Evolutionary conservation across 768 basidiomycete genomes (phyloP).

Genomic region (Suillus tomentosus): DNA sequence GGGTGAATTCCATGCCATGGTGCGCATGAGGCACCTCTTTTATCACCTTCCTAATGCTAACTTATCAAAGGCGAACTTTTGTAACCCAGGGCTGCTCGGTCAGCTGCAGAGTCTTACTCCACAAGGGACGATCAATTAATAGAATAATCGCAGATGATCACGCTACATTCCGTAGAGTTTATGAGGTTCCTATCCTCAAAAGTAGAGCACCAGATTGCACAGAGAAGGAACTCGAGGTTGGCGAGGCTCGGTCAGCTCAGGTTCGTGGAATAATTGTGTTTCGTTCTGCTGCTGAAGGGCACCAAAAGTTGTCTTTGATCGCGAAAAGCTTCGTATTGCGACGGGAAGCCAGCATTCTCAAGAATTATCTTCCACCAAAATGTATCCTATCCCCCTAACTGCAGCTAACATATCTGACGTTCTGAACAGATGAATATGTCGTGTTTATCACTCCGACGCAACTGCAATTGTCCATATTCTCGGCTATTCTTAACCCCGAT

Average conservation of each 20-base stretch:
- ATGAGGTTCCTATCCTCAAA: conserved; percentile 85
- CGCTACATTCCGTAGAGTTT: conserved; percentile 73
- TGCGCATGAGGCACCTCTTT: conserved; percentile 34
- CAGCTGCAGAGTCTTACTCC: conserved; percentile 15
- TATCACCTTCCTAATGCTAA: conserved; percentile 1
- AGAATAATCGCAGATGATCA: conserved; percentile 61
- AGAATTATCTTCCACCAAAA: conserved; percentile 89
- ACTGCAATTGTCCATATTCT: conserved; percentile 82
- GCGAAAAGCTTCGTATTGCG: conserved; percentile 89
- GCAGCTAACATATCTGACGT: conserved; percentile 9
- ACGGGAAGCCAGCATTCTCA: conserved; percentile 79
- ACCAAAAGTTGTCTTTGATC: conserved; percentile 62
- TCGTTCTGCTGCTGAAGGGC: conserved; percentile 2
- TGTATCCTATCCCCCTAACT: conserved; percentile 45
- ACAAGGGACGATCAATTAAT: conserved; percentile 1
- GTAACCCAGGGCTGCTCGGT: conserved; percentile 92
- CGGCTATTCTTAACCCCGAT: conserved; percentile 70
- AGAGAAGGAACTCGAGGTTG: conserved; percentile 70
- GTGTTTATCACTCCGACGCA: conserved; percentile 89
- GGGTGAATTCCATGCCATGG: conserved; percentile 96
- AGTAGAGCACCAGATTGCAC: conserved; percentile 80
- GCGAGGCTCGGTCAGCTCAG: conserved; percentile 76
- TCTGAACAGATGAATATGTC: conserved; percentile 85
- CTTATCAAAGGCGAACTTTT: conserved; percentile 75
- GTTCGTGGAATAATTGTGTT: conserved; percentile 39